phyloP scores from a whole-genome alignment of 345 rosid species.

The Eutrema yunnanense region DNA sequence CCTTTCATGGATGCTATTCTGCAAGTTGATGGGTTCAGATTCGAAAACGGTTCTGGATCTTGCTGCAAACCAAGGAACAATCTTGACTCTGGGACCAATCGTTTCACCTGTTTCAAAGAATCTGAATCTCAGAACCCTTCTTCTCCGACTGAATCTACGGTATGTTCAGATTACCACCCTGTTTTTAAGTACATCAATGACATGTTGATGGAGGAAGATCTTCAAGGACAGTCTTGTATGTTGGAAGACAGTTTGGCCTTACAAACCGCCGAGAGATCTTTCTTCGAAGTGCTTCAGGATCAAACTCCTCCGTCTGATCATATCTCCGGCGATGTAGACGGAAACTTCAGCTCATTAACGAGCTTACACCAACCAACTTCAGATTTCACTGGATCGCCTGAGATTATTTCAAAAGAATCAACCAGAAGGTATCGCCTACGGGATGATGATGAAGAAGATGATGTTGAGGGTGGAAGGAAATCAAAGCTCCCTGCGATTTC shows the following conservation, averaged over 20 bases:
- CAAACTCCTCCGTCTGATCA: conserved; percentile 25
- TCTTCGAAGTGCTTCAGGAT: conserved; percentile 58
- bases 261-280: conserved; percentile 77
- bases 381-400: background rate
- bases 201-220: conserved; percentile 82
- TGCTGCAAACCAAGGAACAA: conserved; percentile 25
- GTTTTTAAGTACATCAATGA: conserved; percentile 64
- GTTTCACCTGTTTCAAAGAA: background rate
- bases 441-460: conserved; percentile 22
- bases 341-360: conserved; percentile 5
- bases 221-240: conserved; percentile 64
- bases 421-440: conserved; percentile 10
- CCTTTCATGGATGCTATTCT: conserved; percentile 26
- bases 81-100: conserved; percentile 8
- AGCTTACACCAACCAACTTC: conserved; percentile 8
- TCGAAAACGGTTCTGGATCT: conserved; percentile 25
- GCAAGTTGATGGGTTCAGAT: conserved; percentile 21
- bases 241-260: conserved; percentile 69
- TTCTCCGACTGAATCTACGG: conserved; percentile 13
- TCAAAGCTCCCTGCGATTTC: conserved; percentile 24
- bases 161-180: conserved; percentile 29
- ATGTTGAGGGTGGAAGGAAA: background rate
- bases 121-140: conserved; percentile 5
- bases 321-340: background rate
- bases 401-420: background rate